Evolutionary conservation across 1,284 basidiomycete species (phyloP), one percentile per base, ranked within the genome.

Genomic region (Lentinula novae-zelandiae): DNA sequence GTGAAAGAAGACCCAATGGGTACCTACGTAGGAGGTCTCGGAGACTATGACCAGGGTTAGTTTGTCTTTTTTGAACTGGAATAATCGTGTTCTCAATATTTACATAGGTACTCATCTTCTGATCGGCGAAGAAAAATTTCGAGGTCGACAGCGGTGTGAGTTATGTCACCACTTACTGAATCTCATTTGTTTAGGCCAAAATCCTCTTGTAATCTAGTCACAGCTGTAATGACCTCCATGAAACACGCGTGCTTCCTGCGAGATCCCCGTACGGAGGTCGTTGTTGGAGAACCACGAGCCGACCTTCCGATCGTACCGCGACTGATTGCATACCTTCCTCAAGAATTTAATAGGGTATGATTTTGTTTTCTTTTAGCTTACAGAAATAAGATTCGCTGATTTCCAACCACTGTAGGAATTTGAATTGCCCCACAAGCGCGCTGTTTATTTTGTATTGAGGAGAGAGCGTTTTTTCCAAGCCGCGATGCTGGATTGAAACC

Each of bases 381-480:
- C 3, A 5, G 3, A 22, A 3, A 22, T n/a, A 39, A 27, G 27
- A 27, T 27, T 27, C 27, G 27, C 27, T 27, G 3, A 27, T 27
- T n/a, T 53, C 8, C n/a, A 44, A 44, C n/a, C 17, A 3, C 5
- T 36, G 6, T 49, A 66, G 65, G 64, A 64, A 57, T 62, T 66
- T 34, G 65, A 66, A 44, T 53, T 66, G 33, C 65, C 65, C 12
- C 64, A 66, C 40, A 66, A 66, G 13, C 53, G 65, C 34, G 62
- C 60, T 34, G 63, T 63, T 3, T 65, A 61, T 40, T 63, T 66
- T 53, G 56, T 63, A n/a, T 58, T 65, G 27, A 52, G 63, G 10
- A 36, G 65, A 33, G 65, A 66, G 44, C 57, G 65, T 9, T 66
- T 66, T 55, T 66, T 66, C 65, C 63, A 66, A 44, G 65, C 64